Conservation (phyloP, 495 filamentous ascomycete species). For the Neurospora sublineolata region DNA sequence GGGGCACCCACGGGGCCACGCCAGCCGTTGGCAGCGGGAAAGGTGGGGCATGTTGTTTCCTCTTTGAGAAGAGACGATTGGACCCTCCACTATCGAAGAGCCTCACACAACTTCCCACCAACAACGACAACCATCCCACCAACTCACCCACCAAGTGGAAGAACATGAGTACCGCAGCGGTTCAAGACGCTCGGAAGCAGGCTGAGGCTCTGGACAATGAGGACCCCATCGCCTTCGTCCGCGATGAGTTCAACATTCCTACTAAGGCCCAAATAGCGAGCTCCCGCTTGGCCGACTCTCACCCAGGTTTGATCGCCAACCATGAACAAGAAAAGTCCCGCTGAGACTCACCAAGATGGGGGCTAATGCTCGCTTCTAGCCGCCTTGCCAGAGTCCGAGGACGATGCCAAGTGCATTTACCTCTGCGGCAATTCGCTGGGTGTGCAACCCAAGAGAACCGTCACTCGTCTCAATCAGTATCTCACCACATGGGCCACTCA, state of each 20-base stretch:
- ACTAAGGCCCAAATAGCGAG: conserved; percentile 66
- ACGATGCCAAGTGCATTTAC: conserved; percentile 53
- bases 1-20: neutral
- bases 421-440: conserved; percentile 96
- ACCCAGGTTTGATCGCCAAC: conserved; percentile 22
- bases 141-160: neutral
- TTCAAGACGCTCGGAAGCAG: conserved; percentile 1
- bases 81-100: neutral
- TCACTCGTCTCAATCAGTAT: conserved; percentile 61
- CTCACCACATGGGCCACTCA: conserved; percentile 82
- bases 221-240: conserved; percentile 56
- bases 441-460: conserved; percentile 67
- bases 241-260: conserved; percentile 75
- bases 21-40: neutral
- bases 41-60: neutral
- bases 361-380: conserved; percentile 6
- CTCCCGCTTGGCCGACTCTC: conserved; percentile 36
- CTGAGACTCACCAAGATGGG: neutral
- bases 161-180: conserved; percentile 9
- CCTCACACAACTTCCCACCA: neutral
- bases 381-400: conserved; percentile 10
- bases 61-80: neutral
- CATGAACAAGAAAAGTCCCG: neutral
- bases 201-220: conserved; percentile 45
- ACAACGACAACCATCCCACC: neutral